A percentile compares a stretch with the other conserved stretches of the same genome.
Evolutionary conservation across 2,329 filamentous ascomycete genomes (phyloP).

Genomic region (Penicillium sp.): DNA sequence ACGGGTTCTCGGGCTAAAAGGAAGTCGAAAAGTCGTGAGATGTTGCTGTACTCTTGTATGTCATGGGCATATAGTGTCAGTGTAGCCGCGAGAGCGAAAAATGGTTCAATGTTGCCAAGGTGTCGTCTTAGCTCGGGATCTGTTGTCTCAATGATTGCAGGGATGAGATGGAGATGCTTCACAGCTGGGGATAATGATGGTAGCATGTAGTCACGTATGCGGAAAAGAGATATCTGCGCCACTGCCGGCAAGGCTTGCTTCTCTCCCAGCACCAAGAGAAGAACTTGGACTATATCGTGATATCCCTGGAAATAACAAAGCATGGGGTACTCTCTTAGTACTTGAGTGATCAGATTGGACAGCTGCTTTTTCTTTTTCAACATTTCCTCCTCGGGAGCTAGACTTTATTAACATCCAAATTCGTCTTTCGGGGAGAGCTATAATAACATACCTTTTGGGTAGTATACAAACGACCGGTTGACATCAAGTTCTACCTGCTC

Average conservation of each 20-base stretch:
- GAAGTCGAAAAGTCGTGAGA: conserved; percentile 88
- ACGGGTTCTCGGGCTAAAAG: conserved; percentile 84
- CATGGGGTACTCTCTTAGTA: conserved; percentile 76
- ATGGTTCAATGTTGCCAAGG: conserved; percentile 76
- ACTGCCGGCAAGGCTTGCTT: conserved; percentile 62
- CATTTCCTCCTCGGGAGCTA: conserved; percentile 70
- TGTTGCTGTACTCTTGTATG: conserved; percentile 83
- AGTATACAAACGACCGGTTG: conserved; percentile 95
- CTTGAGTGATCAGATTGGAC: conserved; percentile 73
- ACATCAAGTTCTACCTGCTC: conserved; percentile 91
- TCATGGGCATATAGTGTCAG: conserved; percentile 97
- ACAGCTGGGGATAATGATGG: conserved; percentile 79
- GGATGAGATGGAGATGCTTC: conserved; percentile 82
- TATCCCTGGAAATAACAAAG: conserved; percentile 98
- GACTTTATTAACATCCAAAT: not conserved
- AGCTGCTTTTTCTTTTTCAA: conserved; percentile 71
- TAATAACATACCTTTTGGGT: conserved; percentile 68
- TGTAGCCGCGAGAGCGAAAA: conserved; percentile 89
- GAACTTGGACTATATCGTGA: conserved; percentile 95
- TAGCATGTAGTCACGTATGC: conserved; percentile 97
- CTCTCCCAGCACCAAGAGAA: conserved; percentile 78
- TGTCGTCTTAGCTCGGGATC: conserved; percentile 73
- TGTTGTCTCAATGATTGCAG: conserved; percentile 70
- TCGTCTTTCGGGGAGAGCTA: not conserved
- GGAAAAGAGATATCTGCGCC: conserved; percentile 78